Evolutionary conservation across 2,329 filamentous ascomycete species (phyloP).

Genomic region (Fulvia fulva): DNA sequence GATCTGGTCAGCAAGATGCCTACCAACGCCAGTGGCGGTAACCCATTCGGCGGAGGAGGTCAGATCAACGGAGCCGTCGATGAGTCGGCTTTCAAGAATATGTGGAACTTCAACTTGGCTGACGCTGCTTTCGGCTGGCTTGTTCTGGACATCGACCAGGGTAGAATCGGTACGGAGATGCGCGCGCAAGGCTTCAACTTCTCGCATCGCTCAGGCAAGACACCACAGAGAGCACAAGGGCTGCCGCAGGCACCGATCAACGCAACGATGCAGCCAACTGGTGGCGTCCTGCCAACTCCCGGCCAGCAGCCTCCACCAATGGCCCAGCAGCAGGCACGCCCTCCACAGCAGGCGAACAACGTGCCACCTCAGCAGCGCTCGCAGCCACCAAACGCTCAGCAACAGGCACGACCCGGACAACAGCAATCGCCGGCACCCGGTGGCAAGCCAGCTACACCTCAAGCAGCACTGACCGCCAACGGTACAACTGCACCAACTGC

Average conservation of each 20-base stretch:
- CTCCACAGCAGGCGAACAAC: slow-evolving; percentile 23
- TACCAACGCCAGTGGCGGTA: slow-evolving; percentile 86
- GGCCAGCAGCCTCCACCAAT: slow-evolving; percentile 33
- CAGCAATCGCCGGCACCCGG: slow-evolving; percentile 35
- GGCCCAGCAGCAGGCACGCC: slow-evolving; percentile 36
- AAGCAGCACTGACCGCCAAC: slow-evolving; percentile 26
- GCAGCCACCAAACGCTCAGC: slow-evolving; percentile 27
- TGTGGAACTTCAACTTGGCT: slow-evolving; percentile 99
- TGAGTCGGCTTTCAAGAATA: slow-evolving; percentile 99
- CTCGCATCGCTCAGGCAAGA: slow-evolving; percentile 85
- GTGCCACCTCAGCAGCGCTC: slow-evolving; percentile 26
- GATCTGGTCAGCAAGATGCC: slow-evolving; percentile 99
- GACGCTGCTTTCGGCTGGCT: slow-evolving; percentile 97
- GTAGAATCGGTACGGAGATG: slow-evolving; percentile 97
- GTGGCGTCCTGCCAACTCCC: slow-evolving; percentile 37
- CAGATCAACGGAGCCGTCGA: slow-evolving; percentile 83
- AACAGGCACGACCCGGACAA: slow-evolving; percentile 24
- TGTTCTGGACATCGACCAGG: slow-evolving; percentile 90
- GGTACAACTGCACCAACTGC: slow-evolving; percentile 26
- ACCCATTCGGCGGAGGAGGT: slow-evolving; percentile 82
- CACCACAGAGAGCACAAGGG: slow-evolving; percentile 38
- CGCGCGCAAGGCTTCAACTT: slow-evolving; percentile 99
- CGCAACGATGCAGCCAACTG: slow-evolving; percentile 36
- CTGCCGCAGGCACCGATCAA: slow-evolving; percentile 37
- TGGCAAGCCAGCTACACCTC: slow-evolving; percentile 22